Evolutionary conservation across 257 asterid species (phyloP).

Genomic region (Nicotiana obtusifolia): DNA sequence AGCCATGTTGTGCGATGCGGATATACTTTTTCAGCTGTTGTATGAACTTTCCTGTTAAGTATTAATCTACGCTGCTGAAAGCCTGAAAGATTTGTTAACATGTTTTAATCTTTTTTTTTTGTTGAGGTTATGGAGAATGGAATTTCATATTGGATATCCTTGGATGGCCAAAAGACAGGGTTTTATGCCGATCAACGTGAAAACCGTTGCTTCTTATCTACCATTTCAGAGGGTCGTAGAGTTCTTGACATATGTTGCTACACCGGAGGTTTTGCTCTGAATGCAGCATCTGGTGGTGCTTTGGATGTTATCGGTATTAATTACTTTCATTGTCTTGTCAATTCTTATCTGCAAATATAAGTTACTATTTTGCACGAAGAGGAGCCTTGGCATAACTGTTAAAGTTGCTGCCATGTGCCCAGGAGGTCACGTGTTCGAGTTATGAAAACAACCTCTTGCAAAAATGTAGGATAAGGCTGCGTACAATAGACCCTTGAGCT

Average conservation of each 20-base stretch:
- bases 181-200: conserved; percentile 98
- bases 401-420: no score
- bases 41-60: background rate
- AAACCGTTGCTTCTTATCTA: conserved; percentile 67
- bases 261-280: conserved; percentile 90
- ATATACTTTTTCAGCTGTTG: background rate
- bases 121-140: conserved; percentile 82
- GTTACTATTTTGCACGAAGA: background rate
- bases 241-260: conserved; percentile 91
- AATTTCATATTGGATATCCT: conserved; percentile 64
- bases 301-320: conserved; percentile 60
- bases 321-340: conserved; percentile 4
- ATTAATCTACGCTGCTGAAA: background rate
- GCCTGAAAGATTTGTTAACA: background rate
- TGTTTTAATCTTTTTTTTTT: conserved; percentile 10
- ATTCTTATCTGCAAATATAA: background rate
- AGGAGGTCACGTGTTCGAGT: no score
- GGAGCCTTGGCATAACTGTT: no score
- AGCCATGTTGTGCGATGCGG: background rate
- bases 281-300: conserved; percentile 91
- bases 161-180: conserved; percentile 94
- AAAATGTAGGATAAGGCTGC: no score
- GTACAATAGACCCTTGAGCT: no score
- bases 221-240: conserved; percentile 64
- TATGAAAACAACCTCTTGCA: no score